Evolutionary conservation across 441 rosid species (phyloP).

Genomic region (Gossypium davidsonii): DNA sequence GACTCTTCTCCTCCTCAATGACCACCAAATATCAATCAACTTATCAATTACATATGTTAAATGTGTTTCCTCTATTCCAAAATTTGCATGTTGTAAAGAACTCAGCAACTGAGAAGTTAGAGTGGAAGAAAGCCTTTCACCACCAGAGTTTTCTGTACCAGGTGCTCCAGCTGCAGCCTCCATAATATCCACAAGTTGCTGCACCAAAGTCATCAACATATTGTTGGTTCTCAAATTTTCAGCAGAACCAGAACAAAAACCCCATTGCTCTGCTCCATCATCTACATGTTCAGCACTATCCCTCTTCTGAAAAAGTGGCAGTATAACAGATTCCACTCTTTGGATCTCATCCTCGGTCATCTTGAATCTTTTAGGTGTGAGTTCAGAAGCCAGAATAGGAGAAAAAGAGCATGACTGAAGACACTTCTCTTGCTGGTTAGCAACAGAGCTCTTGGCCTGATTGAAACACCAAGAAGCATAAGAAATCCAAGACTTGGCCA

Average conservation of each 20-base stretch:
- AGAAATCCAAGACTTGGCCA: slow-evolving; percentile 98
- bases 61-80: slow-evolving; percentile 41
- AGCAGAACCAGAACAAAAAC: slow-evolving; percentile 25
- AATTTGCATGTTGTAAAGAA: slow-evolving; percentile 34
- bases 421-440: slow-evolving; percentile 33
- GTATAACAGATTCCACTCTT: slow-evolving; percentile 43
- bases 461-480: slow-evolving; percentile 94
- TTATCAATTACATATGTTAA: slow-evolving; percentile 44
- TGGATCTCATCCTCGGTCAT: slow-evolving; percentile 68
- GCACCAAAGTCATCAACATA: slow-evolving; percentile 38
- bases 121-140: slow-evolving; percentile 58
- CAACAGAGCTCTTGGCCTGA: slow-evolving; percentile 66
- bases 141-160: slow-evolving; percentile 54
- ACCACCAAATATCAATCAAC: slow-evolving; percentile 79
- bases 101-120: slow-evolving; percentile 60
- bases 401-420: slow-evolving; percentile 56
- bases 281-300: slow-evolving; percentile 16
- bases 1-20: slow-evolving; percentile 81
- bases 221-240: slow-evolving; percentile 34
- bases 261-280: slow-evolving; percentile 32
- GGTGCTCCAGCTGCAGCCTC: slow-evolving; percentile 76
- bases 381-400: slow-evolving; percentile 54
- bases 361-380: slow-evolving; percentile 58
- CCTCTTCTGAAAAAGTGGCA: slow-evolving; percentile 38
- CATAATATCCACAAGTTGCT: slow-evolving; percentile 55